These are phyloP conservation scores for Malania oleifera DNA, from an alignment of 164 flowering plant genomes.

Conservation along the genomic window DNA sequence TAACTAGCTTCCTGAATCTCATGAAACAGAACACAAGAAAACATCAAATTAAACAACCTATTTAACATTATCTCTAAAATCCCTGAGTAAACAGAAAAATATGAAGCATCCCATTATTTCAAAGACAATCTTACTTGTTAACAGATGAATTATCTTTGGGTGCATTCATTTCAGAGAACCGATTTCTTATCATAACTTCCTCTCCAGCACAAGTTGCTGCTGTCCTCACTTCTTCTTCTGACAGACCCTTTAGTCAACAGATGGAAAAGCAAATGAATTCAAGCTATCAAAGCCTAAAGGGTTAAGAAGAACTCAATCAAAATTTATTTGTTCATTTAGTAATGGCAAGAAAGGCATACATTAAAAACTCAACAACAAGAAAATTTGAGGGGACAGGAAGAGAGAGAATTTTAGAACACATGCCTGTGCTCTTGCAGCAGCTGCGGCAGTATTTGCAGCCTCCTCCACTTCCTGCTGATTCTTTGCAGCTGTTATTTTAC, in stretches of 20 bases:
- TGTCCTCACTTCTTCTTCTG: conserved; percentile 95
- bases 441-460: conserved; percentile 85
- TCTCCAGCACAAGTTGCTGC: conserved; percentile 97
- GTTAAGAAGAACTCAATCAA: not conserved
- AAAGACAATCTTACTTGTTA: conserved; percentile 57
- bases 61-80: not conserved
- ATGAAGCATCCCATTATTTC: not conserved
- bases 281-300: not conserved
- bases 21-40: not conserved
- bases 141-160: conserved; percentile 82
- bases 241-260: conserved; percentile 65
- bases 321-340: not conserved
- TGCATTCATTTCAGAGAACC: conserved; percentile 96
- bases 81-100: not conserved
- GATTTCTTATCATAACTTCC: conserved; percentile 94
- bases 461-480: conserved; percentile 93
- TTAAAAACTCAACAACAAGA: not conserved
- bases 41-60: not conserved
- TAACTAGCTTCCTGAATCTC: no score
- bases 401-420: conserved; percentile 15
- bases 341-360: not conserved
- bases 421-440: conserved; percentile 90
- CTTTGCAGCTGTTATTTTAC: conserved; percentile 92
- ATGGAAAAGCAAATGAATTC: conserved; percentile 4
- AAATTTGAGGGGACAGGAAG: not conserved